These are phyloP conservation scores for Ophiocytium majus DNA, from an alignment of 352 stramenopile species.

Conservation along the genomic window DNA sequence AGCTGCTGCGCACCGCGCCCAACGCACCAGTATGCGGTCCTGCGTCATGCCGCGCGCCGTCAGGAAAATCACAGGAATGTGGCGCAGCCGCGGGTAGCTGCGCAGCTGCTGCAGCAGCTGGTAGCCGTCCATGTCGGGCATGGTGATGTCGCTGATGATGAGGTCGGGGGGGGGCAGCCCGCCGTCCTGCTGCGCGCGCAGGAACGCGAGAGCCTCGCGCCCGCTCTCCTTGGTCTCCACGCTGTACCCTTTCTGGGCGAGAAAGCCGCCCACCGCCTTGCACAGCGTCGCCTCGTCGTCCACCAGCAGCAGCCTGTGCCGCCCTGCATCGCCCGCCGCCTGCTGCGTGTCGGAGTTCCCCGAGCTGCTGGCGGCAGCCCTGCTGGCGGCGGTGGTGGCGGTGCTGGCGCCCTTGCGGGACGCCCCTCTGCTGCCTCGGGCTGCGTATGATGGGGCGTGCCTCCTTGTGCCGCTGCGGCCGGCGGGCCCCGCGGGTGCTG, in stretches of 20 bases:
- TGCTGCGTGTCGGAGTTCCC: not conserved
- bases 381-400: too few relatives aligned
- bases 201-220: not conserved
- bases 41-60: slow-evolving; percentile 63
- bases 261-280: slow-evolving; percentile 11
- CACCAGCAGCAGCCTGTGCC: slow-evolving; percentile 8
- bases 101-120: slow-evolving; percentile 63
- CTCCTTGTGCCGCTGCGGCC: too few relatives aligned
- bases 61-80: slow-evolving; percentile 65
- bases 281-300: slow-evolving; percentile 13
- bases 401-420: too few relatives aligned
- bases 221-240: slow-evolving; percentile 10
- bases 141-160: slow-evolving; percentile 66
- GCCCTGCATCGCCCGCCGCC: not conserved
- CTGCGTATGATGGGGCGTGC: too few relatives aligned
- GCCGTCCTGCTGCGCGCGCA: not conserved
- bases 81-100: slow-evolving; percentile 35
- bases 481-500: too few relatives aligned
- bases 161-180: slow-evolving; percentile 30
- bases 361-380: slow-evolving; percentile 1
- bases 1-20: not conserved
- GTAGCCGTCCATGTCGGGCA: slow-evolving; percentile 64
- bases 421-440: too few relatives aligned
- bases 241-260: not conserved
- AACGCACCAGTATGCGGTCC: slow-evolving; percentile 63